Conservation (phyloP, 352 stramenopile species). For the Pythium dissimile region DNA sequence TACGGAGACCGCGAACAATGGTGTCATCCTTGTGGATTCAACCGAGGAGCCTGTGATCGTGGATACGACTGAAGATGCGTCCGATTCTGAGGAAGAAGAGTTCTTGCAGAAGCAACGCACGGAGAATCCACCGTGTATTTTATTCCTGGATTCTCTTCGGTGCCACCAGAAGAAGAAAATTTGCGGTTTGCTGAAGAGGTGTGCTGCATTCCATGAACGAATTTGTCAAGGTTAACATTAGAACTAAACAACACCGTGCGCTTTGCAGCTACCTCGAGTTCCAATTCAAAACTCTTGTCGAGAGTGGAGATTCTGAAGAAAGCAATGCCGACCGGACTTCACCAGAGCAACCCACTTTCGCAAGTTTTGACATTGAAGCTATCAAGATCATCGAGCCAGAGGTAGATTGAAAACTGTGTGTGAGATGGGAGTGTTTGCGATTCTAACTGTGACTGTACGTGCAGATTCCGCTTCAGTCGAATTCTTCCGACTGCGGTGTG, state of each 20-base stretch:
- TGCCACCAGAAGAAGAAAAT: constrained; percentile 92
- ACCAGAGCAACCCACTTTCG: background rate
- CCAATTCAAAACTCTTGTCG: constrained; percentile 58
- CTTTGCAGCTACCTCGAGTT: constrained; percentile 64
- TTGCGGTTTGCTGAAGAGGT: constrained; percentile 73
- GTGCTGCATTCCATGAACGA: constrained; percentile 24
- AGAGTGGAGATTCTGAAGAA: background rate
- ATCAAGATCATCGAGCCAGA: constrained; percentile 23
- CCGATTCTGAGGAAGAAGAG: constrained; percentile 48
- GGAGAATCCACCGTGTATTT: constrained; percentile 66
- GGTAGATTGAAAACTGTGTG: background rate
- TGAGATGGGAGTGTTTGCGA: background rate
- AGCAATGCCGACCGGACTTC: background rate
- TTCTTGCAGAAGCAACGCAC: constrained; percentile 34
- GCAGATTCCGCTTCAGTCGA: constrained; percentile 90
- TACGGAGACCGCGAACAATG: constrained; percentile 23
- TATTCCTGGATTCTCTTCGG: constrained; percentile 95
- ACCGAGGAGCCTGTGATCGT: constrained; percentile 13
- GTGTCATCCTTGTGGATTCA: constrained; percentile 28
- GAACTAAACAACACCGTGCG: background rate
- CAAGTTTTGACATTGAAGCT: constrained; percentile 14
- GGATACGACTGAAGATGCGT: constrained; percentile 24
- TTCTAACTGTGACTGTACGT: background rate
- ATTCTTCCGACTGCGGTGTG: constrained; percentile 92
- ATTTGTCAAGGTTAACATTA: constrained; percentile 68